Base-by-base conservation (phyloP, 1,139 yeast genomes). In the Hyphopichia fennica region DNA sequence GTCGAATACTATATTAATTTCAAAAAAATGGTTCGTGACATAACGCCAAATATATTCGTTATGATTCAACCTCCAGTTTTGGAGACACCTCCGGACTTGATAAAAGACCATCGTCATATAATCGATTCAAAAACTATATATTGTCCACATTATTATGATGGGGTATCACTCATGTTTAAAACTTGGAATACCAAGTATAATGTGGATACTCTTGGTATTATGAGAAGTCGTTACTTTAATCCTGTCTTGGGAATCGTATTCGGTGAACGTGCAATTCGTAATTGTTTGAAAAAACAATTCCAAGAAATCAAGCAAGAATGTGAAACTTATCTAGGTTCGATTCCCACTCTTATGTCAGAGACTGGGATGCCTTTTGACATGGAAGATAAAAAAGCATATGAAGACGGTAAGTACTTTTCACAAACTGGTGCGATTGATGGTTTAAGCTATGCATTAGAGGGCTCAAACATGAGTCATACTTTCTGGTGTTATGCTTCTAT, bases 341-440 rank as follows among this genome's bases (percentile, higher is more conserved):
- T 87, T 10, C 96, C 96, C 0, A 77, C 86, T 7, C 66, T 91
- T 34, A 81, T 93, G 73, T 82, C 96, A 1, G 99, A 91, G 62
- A 90, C 93, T n/a, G 99, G 99, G 2, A 87, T 91, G 84, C 98
- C 99, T 2, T 89, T 84, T 61, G 96, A 93, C 61, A 87, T 91
- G 96, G 93, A 91, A 58, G 75, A 78, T 45, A 85, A 84, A 53
- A 68, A 66, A 37, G 87, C 96, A 0, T 90, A 79, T 56, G 57
- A 60, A 1, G 74, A 72, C 42, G 89, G 91, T 1, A 77, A 81
- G 47, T 90, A 81, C 57, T 63, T 72, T 11, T 75, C 88, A 1
- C 98, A 91, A 56, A 84, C 87, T 2, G 71, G 79, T 6, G 96
- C 97, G 0, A 67, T 88, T 62, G 97, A 91, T 67, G 96, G 96